Conservation (phyloP, 495 filamentous ascomycete species). For the Neurospora sp. region DNA sequence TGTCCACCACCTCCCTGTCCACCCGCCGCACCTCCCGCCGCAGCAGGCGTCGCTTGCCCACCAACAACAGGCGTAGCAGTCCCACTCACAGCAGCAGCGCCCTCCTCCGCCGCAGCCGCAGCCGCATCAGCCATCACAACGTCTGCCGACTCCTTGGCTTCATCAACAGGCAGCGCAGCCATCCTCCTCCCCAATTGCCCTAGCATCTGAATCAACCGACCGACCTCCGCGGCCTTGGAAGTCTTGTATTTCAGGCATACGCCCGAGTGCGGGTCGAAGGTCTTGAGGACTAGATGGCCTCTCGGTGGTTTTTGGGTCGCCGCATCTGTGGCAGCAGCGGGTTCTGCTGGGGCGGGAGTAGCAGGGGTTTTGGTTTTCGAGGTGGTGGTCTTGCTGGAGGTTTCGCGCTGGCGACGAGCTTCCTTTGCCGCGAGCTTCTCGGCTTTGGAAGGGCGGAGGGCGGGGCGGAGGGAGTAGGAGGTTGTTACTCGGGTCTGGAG, state of each 20-base stretch:
- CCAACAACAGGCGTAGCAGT: background rate
- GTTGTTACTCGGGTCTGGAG: slow-evolving; percentile 70
- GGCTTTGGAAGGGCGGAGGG: slow-evolving; percentile 14
- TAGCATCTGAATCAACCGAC: slow-evolving; percentile 63
- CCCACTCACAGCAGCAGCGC: background rate
- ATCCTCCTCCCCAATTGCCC: slow-evolving; percentile 58
- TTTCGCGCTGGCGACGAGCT: background rate
- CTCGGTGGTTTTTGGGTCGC: slow-evolving; percentile 21
- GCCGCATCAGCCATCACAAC: slow-evolving; percentile 7
- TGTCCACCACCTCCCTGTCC: slow-evolving; percentile 31
- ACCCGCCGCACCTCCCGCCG: slow-evolving; percentile 28
- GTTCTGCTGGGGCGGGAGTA: background rate
- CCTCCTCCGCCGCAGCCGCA: background rate
- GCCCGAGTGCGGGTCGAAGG: slow-evolving; percentile 75
- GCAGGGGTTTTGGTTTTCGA: background rate
- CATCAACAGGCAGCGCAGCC: slow-evolving; percentile 38
- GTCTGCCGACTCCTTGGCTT: slow-evolving; percentile 22
- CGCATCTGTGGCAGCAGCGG: slow-evolving; percentile 10
- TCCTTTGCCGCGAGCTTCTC: slow-evolving; percentile 7
- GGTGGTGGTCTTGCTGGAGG: slow-evolving; percentile 1
- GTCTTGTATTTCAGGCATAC: slow-evolving; percentile 83
- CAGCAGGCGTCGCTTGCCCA: slow-evolving; percentile 19
- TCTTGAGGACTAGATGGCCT: slow-evolving; percentile 73
- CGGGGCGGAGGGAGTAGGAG: slow-evolving; percentile 62
- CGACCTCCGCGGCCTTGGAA: slow-evolving; percentile 82